Conservation (phyloP, 2,329 filamentous ascomycete genomes). For the Zopfia rhizophila region DNA sequence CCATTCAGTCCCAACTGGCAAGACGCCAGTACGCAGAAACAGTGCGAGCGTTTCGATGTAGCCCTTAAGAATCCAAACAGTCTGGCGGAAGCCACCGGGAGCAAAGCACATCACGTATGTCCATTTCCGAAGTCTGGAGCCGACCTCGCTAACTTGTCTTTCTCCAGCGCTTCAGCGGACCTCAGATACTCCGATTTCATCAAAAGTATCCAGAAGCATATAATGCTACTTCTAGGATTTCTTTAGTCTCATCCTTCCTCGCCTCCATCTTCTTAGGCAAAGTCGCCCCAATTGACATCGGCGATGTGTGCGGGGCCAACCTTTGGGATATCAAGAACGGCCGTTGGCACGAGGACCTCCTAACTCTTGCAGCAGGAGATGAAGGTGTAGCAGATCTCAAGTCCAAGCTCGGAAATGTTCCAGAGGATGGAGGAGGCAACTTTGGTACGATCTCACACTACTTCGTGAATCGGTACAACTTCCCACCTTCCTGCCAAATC, state of each 20-base stretch:
- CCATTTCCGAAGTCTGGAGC: neutral
- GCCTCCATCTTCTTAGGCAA: constrained; percentile 88
- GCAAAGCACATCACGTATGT: constrained; percentile 90
- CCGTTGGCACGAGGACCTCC: constrained; percentile 77
- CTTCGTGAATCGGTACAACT: constrained; percentile 82
- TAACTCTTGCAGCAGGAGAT: constrained; percentile 76
- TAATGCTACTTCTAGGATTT: constrained; percentile 82
- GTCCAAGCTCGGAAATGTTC: constrained; percentile 81
- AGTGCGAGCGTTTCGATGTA: constrained; percentile 89
- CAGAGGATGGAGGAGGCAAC: constrained; percentile 80
- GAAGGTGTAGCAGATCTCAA: constrained; percentile 73
- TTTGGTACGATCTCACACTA: constrained; percentile 82
- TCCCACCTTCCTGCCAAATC: constrained; percentile 77
- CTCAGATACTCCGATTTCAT: constrained; percentile 91
- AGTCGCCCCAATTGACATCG: constrained; percentile 90
- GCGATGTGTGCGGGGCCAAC: constrained; percentile 96
- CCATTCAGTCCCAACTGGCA: constrained; percentile 97
- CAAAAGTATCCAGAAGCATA: constrained; percentile 85
- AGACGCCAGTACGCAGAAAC: constrained; percentile 90
- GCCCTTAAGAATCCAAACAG: constrained; percentile 72
- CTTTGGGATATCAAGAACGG: constrained; percentile 87
- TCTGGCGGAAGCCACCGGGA: constrained; percentile 84
- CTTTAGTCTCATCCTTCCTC: constrained; percentile 93
- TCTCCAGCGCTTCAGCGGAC: constrained; percentile 88
- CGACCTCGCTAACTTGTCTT: constrained; percentile 17